These are phyloP conservation scores for Cryptococcus sp. DNA, from an alignment of 1,284 basidiomycete genomes.

Conservation along the genomic window DNA sequence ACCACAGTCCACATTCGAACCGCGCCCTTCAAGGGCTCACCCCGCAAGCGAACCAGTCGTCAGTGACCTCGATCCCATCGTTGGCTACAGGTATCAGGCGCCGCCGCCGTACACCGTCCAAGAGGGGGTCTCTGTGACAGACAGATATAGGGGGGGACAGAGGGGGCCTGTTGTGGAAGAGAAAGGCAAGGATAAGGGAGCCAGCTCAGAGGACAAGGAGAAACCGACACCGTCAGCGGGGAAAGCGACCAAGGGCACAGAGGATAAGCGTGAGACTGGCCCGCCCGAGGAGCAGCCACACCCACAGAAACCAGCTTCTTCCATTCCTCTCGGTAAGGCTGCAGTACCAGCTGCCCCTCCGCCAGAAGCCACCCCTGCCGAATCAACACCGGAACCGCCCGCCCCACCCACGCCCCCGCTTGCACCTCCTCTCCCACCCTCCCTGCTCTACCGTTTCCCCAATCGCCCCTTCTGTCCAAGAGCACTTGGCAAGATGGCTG, in stretches of 20 bases:
- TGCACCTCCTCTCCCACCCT: background rate
- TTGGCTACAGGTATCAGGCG: background rate
- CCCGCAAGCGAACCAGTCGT: background rate
- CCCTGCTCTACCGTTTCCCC: background rate
- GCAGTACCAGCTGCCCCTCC: no score
- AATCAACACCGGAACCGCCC: background rate
- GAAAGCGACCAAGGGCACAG: background rate
- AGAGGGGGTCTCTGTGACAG: background rate
- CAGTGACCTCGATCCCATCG: background rate
- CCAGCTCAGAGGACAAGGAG: constrained; percentile 14
- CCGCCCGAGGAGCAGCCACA: background rate
- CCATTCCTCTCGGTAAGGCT: no score
- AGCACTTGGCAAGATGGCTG: constrained; percentile 11
- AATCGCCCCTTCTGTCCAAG: background rate
- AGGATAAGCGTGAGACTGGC: no score
- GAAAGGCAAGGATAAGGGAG: constrained; percentile 1
- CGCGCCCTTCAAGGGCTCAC: no score
- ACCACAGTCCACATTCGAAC: no score
- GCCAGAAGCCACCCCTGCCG: no score
- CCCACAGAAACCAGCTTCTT: no score
- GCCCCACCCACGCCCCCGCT: background rate
- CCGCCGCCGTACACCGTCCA: background rate
- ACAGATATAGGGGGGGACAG: background rate
- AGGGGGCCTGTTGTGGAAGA: background rate
- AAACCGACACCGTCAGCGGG: background rate